Evolutionary conservation across 495 filamentous ascomycete species (phyloP), one percentile per base, ranked within the genome.

Genomic region (Neurospora sp.): DNA sequence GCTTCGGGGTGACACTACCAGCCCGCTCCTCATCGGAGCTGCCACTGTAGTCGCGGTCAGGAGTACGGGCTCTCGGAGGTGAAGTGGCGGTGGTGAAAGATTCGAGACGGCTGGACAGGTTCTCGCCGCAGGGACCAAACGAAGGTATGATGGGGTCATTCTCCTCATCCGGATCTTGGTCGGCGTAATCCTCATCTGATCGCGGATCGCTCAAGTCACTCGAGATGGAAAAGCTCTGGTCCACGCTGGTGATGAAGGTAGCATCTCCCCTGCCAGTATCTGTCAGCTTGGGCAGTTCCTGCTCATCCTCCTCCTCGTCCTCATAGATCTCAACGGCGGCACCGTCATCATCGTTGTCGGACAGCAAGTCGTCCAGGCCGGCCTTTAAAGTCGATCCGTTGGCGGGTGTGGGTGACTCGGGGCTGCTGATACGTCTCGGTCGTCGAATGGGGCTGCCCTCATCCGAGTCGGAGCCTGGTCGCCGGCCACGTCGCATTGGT

Each of bases 71-170:
- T 66, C 71, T 75, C 62, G 39, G 66, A 0, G 91, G 89, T 0
- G 90, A 91, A 10, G 83, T 83, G 1, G 90, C 54, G 0, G 54
- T 85, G 11, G 84, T 86, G 82, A 96, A 90, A 15, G 91, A 92
- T 37, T 92, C 92, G 80, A 98, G 85, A 11, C 92, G 91, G 43
- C 89, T 88, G 8, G 93, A 88, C 59, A 97, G 84, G 77, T 96
- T 93, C 69, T 92, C 91, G 42, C 93, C 93, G 77, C 90, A 95
- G 2, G 94, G 93, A 71, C 93, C 94, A 76, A 97, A 97, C 1
- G 94, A 96, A 79, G 93, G 92, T 9, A 97, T 84, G 72, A 97
- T 90, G 3, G 94, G 94, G 73, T 97, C 94, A 73, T 97, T 97
- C 80, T 97, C 94, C 83, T 97, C 94, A 79, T 97, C 89, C 39